phyloP scores from a whole-genome alignment of 2,329 filamentous ascomycete genomes.

The Periconia sp. region DNA sequence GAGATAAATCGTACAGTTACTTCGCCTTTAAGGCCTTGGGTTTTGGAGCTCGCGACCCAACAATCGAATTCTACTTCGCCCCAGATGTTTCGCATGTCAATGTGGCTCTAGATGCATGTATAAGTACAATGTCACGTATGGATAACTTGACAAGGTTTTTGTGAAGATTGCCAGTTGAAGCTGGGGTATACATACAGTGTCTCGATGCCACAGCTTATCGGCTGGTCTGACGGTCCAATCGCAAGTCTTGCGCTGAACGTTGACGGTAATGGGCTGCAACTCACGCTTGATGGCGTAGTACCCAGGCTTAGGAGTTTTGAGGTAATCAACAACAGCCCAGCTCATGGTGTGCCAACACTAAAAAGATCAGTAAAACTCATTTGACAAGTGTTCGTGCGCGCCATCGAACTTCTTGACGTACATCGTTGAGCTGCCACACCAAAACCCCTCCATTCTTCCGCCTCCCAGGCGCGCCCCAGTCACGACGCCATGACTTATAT shows the following conservation, averaged over 20 bases:
- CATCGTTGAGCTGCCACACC: constrained; percentile 30
- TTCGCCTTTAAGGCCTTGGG: constrained; percentile 6
- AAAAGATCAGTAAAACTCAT: too few species aligned
- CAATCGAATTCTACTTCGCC: constrained; percentile 20
- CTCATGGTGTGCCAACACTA: constrained; percentile 26
- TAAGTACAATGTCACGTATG: too few species aligned
- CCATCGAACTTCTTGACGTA: too few species aligned
- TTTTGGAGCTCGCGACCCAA: constrained; percentile 17
- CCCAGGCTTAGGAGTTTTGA: constrained; percentile 19
- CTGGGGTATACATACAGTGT: constrained; percentile 11
- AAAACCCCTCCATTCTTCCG: constrained; percentile 23
- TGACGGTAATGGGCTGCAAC: constrained; percentile 17
- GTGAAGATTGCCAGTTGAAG: too few species aligned
- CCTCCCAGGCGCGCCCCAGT: constrained; percentile 17
- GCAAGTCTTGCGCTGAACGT: constrained; percentile 18
- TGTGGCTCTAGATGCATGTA: constrained; percentile 12
- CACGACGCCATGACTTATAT: constrained; percentile 22
- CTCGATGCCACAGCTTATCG: constrained; percentile 30
- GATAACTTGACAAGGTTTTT: too few species aligned
- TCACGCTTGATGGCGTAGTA: constrained; percentile 26
- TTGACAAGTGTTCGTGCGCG: too few species aligned
- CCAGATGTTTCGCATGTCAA: constrained; percentile 24
- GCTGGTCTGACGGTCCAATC: constrained; percentile 23
- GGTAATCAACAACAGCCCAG: constrained; percentile 28
- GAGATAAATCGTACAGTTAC: constrained; percentile 16